Conservation (phyloP, 2,329 filamentous ascomycete genomes). For the Aspergillus fumigatus region DNA sequence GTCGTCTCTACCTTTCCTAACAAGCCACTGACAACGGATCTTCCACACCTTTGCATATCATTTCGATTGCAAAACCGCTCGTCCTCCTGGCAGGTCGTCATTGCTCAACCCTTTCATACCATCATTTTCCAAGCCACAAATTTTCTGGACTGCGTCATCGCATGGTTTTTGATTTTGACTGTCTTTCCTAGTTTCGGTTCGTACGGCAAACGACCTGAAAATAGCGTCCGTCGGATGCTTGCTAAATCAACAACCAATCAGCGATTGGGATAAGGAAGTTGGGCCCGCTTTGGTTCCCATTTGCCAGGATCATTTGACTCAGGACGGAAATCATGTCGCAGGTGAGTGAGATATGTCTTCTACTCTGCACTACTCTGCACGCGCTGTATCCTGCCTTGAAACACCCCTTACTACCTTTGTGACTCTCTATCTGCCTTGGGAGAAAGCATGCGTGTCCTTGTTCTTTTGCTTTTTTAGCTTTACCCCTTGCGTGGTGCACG, state of each 20-base stretch:
- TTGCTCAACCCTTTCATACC: neutral
- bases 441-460: neutral
- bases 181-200: neutral
- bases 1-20: neutral
- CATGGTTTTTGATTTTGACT: neutral
- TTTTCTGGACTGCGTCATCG: neutral
- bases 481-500: neutral
- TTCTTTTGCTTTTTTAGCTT: neutral
- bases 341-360: slow-evolving; percentile 1
- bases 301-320: neutral
- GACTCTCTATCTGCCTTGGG: neutral
- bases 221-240: slow-evolving; percentile 4
- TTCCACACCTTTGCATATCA: neutral
- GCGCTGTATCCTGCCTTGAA: slow-evolving; percentile 2
- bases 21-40: neutral
- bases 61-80: neutral
- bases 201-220: neutral
- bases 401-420: neutral
- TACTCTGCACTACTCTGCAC: neutral
- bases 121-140: neutral
- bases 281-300: neutral
- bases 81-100: neutral
- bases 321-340: neutral
- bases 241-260: slow-evolving; percentile 4
- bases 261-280: neutral